Percentiles rank a stretch among this genome's conserved stretches.
phyloP scores from a whole-genome alignment of 495 filamentous ascomycete species.

The Neurospora tetrasperma region DNA sequence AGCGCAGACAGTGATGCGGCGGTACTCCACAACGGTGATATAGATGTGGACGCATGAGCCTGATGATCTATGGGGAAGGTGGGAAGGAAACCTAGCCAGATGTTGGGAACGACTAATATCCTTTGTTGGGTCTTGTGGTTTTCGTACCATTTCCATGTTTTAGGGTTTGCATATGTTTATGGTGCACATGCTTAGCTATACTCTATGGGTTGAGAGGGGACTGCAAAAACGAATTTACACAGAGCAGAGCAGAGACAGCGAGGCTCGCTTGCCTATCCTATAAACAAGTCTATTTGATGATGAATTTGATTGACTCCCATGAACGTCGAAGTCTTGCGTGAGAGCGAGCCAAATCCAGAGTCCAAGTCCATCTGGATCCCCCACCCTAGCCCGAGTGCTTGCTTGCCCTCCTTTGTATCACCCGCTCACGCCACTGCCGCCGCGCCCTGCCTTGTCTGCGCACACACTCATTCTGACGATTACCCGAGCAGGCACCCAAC shows the following conservation, averaged over 20 bases:
- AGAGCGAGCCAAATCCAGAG: background rate
- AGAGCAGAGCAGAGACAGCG: background rate
- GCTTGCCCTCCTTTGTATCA: background rate
- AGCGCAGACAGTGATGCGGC: background rate
- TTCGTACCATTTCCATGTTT: background rate
- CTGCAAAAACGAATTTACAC: background rate
- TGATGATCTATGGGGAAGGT: background rate
- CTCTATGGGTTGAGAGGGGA: background rate
- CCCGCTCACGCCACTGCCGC: background rate
- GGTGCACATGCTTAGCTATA: background rate
- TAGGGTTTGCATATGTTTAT: background rate
- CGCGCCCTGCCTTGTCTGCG: background rate
- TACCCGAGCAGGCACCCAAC: background rate
- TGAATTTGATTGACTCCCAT: background rate
- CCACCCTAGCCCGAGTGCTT: background rate
- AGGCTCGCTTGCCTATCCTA: background rate
- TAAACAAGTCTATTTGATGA: background rate
- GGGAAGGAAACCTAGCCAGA: background rate
- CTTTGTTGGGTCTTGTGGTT: background rate
- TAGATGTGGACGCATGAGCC: background rate
- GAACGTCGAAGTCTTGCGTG: background rate
- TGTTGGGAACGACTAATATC: background rate
- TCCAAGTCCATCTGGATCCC: background rate
- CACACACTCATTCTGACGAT: background rate
- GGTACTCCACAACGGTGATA: background rate